Conservation (phyloP, 805 yeast species). For the Citeromyces matritensis region DNA sequence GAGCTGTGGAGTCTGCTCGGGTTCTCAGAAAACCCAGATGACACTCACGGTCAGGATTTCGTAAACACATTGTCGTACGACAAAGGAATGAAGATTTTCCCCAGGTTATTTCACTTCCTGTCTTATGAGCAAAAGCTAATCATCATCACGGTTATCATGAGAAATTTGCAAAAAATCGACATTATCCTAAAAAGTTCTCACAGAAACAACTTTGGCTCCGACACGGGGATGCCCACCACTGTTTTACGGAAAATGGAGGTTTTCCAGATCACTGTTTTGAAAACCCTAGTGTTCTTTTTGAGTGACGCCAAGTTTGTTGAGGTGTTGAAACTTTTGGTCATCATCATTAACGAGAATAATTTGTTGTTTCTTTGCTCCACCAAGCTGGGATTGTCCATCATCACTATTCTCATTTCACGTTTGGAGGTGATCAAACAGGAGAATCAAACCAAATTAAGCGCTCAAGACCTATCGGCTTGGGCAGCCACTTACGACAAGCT, state of each 20-base stretch:
- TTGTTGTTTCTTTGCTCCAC: constrained; percentile 53
- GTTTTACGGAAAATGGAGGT: constrained; percentile 50
- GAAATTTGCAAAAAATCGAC: constrained; percentile 64
- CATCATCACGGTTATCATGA: constrained; percentile 62
- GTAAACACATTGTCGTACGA: constrained; percentile 70
- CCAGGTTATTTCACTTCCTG: constrained; percentile 76
- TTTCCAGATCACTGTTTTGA: constrained; percentile 70
- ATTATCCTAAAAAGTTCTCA: constrained; percentile 72
- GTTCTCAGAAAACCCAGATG: constrained; percentile 26
- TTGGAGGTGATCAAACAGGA: constrained; percentile 89
- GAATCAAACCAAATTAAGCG: constrained; percentile 27
- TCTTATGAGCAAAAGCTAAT: constrained; percentile 64
- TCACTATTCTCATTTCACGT: constrained; percentile 83
- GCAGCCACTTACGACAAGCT: constrained; percentile 65
- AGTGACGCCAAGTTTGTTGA: constrained; percentile 72
- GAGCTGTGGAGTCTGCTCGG: constrained; percentile 63
- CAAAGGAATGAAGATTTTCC: constrained; percentile 80
- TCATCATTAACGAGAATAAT: constrained; percentile 56
- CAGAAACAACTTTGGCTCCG: constrained; percentile 31
- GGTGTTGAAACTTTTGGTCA: constrained; percentile 61
- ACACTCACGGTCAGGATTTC: constrained; percentile 63
- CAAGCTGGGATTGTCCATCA: constrained; percentile 72
- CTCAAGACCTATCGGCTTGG: constrained; percentile 57
- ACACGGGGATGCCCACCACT: constrained; percentile 35
- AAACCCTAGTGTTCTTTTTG: constrained; percentile 69